Conservation (phyloP, 495 filamentous ascomycete genomes). For the Penicillium parvum region DNA sequence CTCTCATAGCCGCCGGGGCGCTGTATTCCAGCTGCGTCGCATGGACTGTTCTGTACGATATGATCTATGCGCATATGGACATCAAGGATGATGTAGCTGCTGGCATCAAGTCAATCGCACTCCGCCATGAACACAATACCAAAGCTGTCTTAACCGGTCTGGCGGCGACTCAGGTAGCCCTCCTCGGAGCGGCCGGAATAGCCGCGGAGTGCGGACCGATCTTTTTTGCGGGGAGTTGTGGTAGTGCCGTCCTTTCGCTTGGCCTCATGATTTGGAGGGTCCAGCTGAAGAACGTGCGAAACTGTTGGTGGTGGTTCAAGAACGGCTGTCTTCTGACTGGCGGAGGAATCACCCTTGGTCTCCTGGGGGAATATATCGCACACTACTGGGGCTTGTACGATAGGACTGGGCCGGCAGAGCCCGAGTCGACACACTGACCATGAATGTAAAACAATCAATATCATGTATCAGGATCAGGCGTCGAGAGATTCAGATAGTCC, state of each 20-base stretch:
- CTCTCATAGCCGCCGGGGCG: slow-evolving; percentile 62
- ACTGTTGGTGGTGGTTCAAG: slow-evolving; percentile 98
- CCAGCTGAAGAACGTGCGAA: slow-evolving; percentile 72
- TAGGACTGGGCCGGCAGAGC: slow-evolving; percentile 2
- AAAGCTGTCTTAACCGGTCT: slow-evolving; percentile 78
- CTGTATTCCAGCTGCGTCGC: slow-evolving; percentile 84
- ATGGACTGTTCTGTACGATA: slow-evolving; percentile 96
- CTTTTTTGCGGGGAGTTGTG: slow-evolving; percentile 82
- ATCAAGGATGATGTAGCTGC: slow-evolving; percentile 89
- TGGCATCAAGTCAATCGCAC: slow-evolving; percentile 92
- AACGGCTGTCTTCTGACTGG: slow-evolving; percentile 67
- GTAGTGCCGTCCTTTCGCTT: slow-evolving; percentile 69
- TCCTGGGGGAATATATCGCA: slow-evolving; percentile 59
- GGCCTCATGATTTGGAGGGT: slow-evolving; percentile 88
- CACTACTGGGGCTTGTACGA: slow-evolving; percentile 31
- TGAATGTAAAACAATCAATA: slow-evolving; percentile 6
- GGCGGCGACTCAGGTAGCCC: slow-evolving; percentile 68
- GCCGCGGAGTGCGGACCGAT: slow-evolving; percentile 73
- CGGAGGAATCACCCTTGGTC: slow-evolving; percentile 58
- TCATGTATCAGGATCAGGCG: slow-evolving; percentile 1
- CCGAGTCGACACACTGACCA: slow-evolving; percentile 7
- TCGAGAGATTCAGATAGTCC: neutral
- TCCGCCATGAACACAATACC: slow-evolving; percentile 82
- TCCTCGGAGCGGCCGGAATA: slow-evolving; percentile 72
- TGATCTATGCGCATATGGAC: slow-evolving; percentile 99